Conservation (phyloP, 768 basidiomycete genomes). For the Mycena haematopus region DNA sequence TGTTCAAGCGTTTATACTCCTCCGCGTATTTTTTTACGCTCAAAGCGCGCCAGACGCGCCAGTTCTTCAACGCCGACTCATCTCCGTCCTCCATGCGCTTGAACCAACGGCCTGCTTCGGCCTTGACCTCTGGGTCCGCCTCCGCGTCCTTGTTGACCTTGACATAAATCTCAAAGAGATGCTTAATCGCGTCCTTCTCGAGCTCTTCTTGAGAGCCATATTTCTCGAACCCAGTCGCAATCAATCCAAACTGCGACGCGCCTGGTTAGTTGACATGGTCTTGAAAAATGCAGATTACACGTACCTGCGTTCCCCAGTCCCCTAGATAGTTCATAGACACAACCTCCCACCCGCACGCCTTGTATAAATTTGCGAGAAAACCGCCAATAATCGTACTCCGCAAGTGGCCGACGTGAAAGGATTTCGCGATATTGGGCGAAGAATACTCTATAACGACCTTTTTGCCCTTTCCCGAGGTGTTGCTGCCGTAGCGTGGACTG, state of each 20-base stretch:
- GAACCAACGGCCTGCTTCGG: slow-evolving; percentile 85
- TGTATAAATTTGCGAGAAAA: slow-evolving; percentile 90
- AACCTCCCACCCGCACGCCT: slow-evolving; percentile 93
- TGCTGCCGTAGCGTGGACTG: slow-evolving; percentile 83
- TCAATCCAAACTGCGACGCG: slow-evolving; percentile 72
- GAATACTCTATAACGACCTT: slow-evolving; percentile 91
- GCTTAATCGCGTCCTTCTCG: slow-evolving; percentile 89
- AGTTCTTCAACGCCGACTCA: slow-evolving; percentile 80
- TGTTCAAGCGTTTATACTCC: slow-evolving; percentile 89
- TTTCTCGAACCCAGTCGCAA: slow-evolving; percentile 90
- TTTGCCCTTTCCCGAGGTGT: slow-evolving; percentile 79
- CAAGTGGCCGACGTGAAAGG: slow-evolving; percentile 97
- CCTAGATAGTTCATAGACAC: slow-evolving; percentile 92
- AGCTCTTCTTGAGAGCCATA: slow-evolving; percentile 89
- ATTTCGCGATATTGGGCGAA: slow-evolving; percentile 96
- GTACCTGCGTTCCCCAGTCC: slow-evolving; percentile 97
- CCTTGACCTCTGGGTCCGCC: slow-evolving; percentile 71
- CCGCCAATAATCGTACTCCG: slow-evolving; percentile 99
- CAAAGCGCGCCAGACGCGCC: slow-evolving; percentile 91
- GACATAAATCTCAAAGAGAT: slow-evolving; percentile 94
- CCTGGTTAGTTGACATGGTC: not conserved
- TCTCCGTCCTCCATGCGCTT: slow-evolving; percentile 96
- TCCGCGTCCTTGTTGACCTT: slow-evolving; percentile 90
- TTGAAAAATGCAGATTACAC: slow-evolving; percentile 24
- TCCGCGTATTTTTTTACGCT: slow-evolving; percentile 89